Percentiles rank a stretch among this genome's conserved stretches.
Evolutionary conservation across 2,329 filamentous ascomycete species (phyloP).

Genomic region (Penicillium fuscoglaucum): DNA sequence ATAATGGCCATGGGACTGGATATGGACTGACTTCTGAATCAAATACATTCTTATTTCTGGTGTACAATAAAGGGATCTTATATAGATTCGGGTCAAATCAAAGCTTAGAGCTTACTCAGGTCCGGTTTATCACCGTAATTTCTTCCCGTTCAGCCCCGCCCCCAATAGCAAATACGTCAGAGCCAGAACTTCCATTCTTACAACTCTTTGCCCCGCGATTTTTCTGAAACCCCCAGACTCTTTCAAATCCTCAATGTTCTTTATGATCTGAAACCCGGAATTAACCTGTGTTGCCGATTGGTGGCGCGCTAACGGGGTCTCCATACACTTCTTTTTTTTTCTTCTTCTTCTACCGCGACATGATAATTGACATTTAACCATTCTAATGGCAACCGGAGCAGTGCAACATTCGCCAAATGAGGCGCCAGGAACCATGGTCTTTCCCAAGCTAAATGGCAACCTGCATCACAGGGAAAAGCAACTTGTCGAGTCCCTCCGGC

Average conservation of each 20-base stretch:
- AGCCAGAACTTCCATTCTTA: conserved; percentile 18
- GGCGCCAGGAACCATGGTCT: conserved; percentile 24
- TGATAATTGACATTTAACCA: conserved; percentile 29
- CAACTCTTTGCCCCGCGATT: conserved; percentile 8
- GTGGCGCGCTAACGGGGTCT: conserved; percentile 27
- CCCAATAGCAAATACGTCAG: conserved; percentile 27
- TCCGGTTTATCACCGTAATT: conserved; percentile 29
- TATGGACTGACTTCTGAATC: background rate
- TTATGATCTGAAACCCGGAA: conserved; percentile 10
- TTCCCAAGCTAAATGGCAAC: conserved; percentile 21
- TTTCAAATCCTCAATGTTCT: conserved; percentile 11
- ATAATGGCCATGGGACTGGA: background rate
- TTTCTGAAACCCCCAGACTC: conserved; percentile 2
- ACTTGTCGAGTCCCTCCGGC: conserved; percentile 30
- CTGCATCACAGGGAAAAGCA: conserved; percentile 35
- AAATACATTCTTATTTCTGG: conserved; percentile 10
- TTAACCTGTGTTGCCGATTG: conserved; percentile 21
- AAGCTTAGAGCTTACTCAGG: conserved; percentile 17
- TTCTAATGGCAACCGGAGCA: conserved; percentile 44
- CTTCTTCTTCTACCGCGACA: conserved; percentile 23
- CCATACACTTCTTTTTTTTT: conserved; percentile 18
- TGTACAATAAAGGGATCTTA: conserved; percentile 24
- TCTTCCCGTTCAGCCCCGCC: conserved; percentile 23
- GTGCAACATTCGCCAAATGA: conserved; percentile 38
- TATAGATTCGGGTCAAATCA: conserved; percentile 22